Base-by-base conservation (phyloP, 148 eudicot genomes). In the Talinum fruticosum region DNA sequence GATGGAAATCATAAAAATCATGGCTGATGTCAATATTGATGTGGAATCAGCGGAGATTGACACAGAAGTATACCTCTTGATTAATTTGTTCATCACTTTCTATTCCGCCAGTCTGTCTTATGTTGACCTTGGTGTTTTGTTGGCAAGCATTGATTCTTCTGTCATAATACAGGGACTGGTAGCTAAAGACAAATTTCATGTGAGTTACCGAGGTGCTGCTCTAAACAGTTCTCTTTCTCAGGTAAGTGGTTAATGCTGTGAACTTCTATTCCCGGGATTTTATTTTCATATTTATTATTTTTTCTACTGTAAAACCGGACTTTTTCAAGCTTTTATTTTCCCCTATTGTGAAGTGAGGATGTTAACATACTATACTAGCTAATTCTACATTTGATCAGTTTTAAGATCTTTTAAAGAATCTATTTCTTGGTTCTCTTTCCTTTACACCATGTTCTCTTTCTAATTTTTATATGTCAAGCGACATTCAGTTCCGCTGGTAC, bases 11-110 rank as follows among this genome's bases (percentile, higher is more conserved):
- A 79, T 95, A 80, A 91, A 91, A 83, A 87, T 92, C 45, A 87
- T 95, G 85, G 85, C 91, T 70, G 99, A 95, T 84, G 79, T 88
- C 69, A 92, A 92, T 77, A 53, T 92, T 49, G 85, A 72, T 72
- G 99, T 95, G 74, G 97, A 92, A 82, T 95, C 99, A 66, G 99
- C 99, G 26, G 96, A 89, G 87, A 92, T 95, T 69, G 97, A 92
- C 62, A 95, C 99, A 72, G 97, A 89, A 81, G 98, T 95, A 86
- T 53, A 41, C 19, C 51, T 66, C 72, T 72, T 72, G 7, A 36
- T 8, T 65, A 32, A 74, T 61, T 68, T 62, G 71, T 26, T 72
- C 51, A 65, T 69, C 73, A 54, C 30, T 45, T 65, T 35, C 36
- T 74, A 65, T 51, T 6, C 47, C 7, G 47, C 12, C 47, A 41